phyloP scores from a whole-genome alignment of 345 rosid species.

The Orychophragmus violaceus region DNA sequence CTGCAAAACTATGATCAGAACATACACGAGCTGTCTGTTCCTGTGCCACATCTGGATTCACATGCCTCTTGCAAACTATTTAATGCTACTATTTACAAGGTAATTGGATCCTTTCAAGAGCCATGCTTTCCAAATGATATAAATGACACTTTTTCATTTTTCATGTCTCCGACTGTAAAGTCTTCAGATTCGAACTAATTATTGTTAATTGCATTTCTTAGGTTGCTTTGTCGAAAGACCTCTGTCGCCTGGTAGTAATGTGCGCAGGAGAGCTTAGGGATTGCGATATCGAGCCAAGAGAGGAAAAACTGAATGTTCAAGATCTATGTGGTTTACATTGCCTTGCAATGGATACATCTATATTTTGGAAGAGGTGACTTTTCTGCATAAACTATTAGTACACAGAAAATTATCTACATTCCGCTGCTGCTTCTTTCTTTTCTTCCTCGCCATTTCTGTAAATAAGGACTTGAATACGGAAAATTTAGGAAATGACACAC shows the following conservation, averaged over 20 bases:
- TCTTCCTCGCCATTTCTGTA: background rate
- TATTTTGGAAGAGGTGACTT: conserved; percentile 70
- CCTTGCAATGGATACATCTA: conserved; percentile 73
- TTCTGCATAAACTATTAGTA: conserved; percentile 13
- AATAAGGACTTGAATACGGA: background rate
- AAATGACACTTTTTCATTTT: background rate
- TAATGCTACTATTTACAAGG: conserved; percentile 65
- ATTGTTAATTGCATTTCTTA: conserved; percentile 26
- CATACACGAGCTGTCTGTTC: conserved; percentile 55
- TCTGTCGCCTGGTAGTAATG: conserved; percentile 63
- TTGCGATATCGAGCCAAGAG: conserved; percentile 35
- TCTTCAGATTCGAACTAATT: conserved; percentile 2
- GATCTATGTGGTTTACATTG: conserved; percentile 58
- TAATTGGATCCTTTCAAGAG: conserved; percentile 18
- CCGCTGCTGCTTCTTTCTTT: conserved; percentile 1
- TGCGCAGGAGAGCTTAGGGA: conserved; percentile 72
- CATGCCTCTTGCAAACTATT: conserved; percentile 38
- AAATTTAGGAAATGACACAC: background rate
- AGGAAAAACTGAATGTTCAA: conserved; percentile 28
- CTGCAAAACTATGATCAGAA: conserved; percentile 49
- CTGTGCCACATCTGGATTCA: conserved; percentile 34
- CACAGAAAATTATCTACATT: conserved; percentile 1
- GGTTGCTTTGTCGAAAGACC: conserved; percentile 91
- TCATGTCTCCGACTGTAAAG: background rate
- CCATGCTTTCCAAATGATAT: conserved; percentile 5